Conservation (phyloP, 2,329 filamentous ascomycete genomes). For the Fusarium papillatum region DNA sequence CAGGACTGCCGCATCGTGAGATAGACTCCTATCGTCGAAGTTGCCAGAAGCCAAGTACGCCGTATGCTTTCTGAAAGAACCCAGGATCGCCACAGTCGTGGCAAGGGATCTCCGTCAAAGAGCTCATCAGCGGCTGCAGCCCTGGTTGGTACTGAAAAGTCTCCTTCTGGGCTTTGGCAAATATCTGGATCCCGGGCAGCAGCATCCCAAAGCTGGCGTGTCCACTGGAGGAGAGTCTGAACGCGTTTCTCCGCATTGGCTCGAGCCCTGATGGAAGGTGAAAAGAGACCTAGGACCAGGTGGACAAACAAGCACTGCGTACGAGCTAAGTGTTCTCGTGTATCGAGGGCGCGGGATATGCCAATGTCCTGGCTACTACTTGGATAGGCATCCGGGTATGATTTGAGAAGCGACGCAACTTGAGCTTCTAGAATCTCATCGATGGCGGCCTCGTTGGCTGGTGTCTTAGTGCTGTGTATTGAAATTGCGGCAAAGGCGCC, state of each 20-base stretch:
- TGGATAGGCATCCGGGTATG: not conserved
- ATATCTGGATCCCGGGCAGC: slow-evolving; percentile 2
- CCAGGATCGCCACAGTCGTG: slow-evolving; percentile 18
- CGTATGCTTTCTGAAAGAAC: slow-evolving; percentile 21
- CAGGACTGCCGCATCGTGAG: slow-evolving; percentile 5
- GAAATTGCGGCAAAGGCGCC: slow-evolving; percentile 15
- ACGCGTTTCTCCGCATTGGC: slow-evolving; percentile 15
- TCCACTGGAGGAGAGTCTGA: slow-evolving; percentile 8
- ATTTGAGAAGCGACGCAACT: not conserved
- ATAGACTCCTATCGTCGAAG: slow-evolving; percentile 15
- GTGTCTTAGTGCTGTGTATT: not conserved
- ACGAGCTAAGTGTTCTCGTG: not conserved
- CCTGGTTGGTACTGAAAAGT: not conserved
- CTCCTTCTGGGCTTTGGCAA: not conserved
- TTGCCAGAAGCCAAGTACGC: slow-evolving; percentile 13
- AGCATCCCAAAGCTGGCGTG: slow-evolving; percentile 10
- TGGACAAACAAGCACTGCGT: slow-evolving; percentile 7
- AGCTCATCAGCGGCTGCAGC: slow-evolving; percentile 2
- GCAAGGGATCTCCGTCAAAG: slow-evolving; percentile 15
- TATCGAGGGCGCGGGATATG: not conserved
- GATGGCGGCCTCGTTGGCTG: not conserved
- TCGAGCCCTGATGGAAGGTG: slow-evolving; percentile 8
- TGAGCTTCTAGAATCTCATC: not conserved
- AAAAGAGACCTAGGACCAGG: slow-evolving; percentile 11
- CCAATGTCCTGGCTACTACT: not conserved